Base-by-base conservation (phyloP, 2,329 filamentous ascomycete genomes). In the Tolypocladium inflatum region DNA sequence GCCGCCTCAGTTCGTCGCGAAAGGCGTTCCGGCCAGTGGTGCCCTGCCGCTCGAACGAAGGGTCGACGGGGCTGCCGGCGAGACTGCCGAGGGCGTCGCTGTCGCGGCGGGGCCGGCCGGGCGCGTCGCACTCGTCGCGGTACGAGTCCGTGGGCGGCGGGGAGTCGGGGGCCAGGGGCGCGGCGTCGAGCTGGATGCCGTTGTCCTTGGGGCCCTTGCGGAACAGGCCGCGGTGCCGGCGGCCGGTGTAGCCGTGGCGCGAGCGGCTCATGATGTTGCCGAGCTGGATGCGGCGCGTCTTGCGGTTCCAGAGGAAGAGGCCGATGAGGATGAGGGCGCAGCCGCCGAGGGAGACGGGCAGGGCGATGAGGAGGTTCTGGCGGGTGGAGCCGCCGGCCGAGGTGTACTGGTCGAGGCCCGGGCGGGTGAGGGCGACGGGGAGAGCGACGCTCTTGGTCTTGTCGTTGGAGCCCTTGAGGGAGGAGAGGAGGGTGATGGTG, bases 221-320 rank as follows among this genome's bases (percentile, higher is more conserved):
- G 60, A 76, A 71, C 60, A 73, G 66, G 60, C 67, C 70, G 58
- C 71, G 71, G 52, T 66, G 67, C 55, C 71, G 67, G 58, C 75
- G 70, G 59, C 78, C 76, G 13, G 66, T 69, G 67, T 80, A 80
- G 45, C 79, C 76, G 61, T 73, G 65, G 38, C 74, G 69, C 48
- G 63, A 62, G 55, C 78, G 75, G 63, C 76, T 72, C 74, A 82
- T 79, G 69, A 83, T 71, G 64, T 77, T 80, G 56, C 78, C 80
- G 53, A 84, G 65, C 5, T 71, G 70, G 60, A 84, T 80, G 60
- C 67, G 67, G 58, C 81, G 76, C n/a, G 73, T 69, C 64, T 77
- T 74, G 57, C 76, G 73, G 69, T 83, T 81, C 75, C 77, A 83
- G 74, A 86, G 57, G 72, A 79, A 76, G 70, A 84, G 67, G 70